Evolutionary conservation across 2,329 filamentous ascomycete genomes (phyloP).

Genomic region (Trichoderma sp.): DNA sequence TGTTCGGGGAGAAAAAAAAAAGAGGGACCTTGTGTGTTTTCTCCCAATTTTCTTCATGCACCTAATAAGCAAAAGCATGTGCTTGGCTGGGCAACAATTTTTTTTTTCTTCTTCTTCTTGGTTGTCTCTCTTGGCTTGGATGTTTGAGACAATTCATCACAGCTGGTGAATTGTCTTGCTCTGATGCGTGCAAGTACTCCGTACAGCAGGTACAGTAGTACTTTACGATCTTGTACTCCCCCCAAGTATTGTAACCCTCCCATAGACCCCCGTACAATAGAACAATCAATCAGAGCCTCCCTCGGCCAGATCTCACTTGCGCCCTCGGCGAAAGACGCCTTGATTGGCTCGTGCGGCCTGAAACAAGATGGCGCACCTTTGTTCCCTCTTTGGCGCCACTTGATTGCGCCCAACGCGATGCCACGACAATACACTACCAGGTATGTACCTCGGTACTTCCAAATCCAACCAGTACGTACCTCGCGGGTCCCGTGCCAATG

Average conservation of each 20-base stretch:
- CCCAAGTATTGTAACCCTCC: background rate
- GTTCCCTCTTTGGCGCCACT: background rate
- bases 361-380: constrained; percentile 16
- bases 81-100: constrained; percentile 1
- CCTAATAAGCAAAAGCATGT: background rate
- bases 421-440: background rate
- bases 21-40: background rate
- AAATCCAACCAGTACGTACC: background rate
- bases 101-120: background rate
- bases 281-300: background rate
- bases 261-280: background rate
- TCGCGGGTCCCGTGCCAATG: background rate
- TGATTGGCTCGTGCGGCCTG: constrained; percentile 15
- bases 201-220: background rate
- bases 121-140: too few species aligned
- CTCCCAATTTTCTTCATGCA: background rate
- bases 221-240: background rate
- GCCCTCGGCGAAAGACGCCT: background rate
- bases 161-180: background rate
- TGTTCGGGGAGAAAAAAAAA: background rate
- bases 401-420: constrained; percentile 12
- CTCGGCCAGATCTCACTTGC: constrained; percentile 8
- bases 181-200: too few species aligned
- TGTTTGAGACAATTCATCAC: background rate
- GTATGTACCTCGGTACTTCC: background rate